Evolutionary conservation across 495 filamentous ascomycete species (phyloP), one percentile per base, ranked within the genome.

Genomic region (Paragyromitra xinjiangensis): DNA sequence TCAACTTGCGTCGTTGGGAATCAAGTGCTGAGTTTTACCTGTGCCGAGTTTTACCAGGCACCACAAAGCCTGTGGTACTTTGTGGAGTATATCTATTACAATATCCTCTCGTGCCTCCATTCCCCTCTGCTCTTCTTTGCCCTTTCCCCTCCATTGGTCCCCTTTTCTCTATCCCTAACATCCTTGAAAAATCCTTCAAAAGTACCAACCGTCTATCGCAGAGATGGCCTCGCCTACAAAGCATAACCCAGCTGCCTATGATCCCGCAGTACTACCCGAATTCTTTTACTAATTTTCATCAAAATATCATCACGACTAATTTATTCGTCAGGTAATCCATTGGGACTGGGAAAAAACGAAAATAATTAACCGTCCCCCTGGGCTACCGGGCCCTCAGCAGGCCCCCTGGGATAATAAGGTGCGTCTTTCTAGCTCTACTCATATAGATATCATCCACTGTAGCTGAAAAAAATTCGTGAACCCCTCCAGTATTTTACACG

Each of bases 341-440:
- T 77, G 74, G 74, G 74, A 77, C 16, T 77, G 74, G 74, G 74
- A 77, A 42, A 66, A 56, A 50, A 66, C 40, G 26, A 77, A 66
- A 50, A 65, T 50, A 56, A n/a, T 65, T 8, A 73, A 39, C 34
- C 40, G 40, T 19, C 74, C 59, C 2, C 24, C 66, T 29, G 73
- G 73, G 6, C 6, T 55, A 19, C 19, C 22, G 61, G 8, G 19
- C 12, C 14, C 51, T 37, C n/a, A 64, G 29, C 11, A 26, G 40
- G 6, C 26, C 12, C 53, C 72, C 14, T 75, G 37, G 69, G 58
- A 56, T 56, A 34, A 34, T 34, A 48, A 61, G n/a, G 74, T 77
- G 44, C 19, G 50, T 64, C 29, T 44, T 24, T 40, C 26, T 45
- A 6, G 0, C 8, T 6, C 19, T 12, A 1, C 6, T 8, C n/a